phyloP scores from a whole-genome alignment of 192 early-diverging fungal species.

The Pilobolus umbonatus region DNA sequence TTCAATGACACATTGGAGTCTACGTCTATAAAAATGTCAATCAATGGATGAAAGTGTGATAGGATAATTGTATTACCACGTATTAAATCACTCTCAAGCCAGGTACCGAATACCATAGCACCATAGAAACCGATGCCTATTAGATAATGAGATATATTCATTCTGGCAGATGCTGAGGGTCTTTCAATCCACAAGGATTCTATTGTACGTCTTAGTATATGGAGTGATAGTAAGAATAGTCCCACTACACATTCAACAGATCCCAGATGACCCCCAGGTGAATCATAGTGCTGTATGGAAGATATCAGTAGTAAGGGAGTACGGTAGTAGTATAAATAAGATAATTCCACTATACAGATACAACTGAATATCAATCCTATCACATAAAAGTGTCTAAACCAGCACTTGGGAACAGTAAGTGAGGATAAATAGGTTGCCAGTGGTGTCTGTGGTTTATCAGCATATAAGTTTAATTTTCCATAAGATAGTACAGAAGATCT shows the following conservation, averaged over 20 bases:
- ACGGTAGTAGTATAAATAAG: not conserved
- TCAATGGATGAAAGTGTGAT: not conserved
- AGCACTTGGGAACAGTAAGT: slow-evolving; percentile 43
- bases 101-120: slow-evolving; percentile 43
- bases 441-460: slow-evolving; percentile 13
- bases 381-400: slow-evolving; percentile 52
- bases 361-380: slow-evolving; percentile 34
- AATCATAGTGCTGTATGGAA: slow-evolving; percentile 7
- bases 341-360: slow-evolving; percentile 18
- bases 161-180: slow-evolving; percentile 36
- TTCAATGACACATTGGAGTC: too few relatives aligned
- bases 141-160: slow-evolving; percentile 61
- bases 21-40: too few relatives aligned
- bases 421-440: not conserved
- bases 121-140: slow-evolving; percentile 63
- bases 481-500: slow-evolving; percentile 29
- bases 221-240: slow-evolving; percentile 34
- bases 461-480: slow-evolving; percentile 25
- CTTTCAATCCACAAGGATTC: slow-evolving; percentile 45
- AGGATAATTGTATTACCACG: not conserved
- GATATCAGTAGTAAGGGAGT: slow-evolving; percentile 7
- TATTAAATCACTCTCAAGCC: slow-evolving; percentile 34
- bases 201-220: slow-evolving; percentile 39
- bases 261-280: slow-evolving; percentile 2
- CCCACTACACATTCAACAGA: slow-evolving; percentile 18